These are phyloP conservation scores for Citrullus amarus DNA, from an alignment of 306 rosid species.

Conservation along the genomic window DNA sequence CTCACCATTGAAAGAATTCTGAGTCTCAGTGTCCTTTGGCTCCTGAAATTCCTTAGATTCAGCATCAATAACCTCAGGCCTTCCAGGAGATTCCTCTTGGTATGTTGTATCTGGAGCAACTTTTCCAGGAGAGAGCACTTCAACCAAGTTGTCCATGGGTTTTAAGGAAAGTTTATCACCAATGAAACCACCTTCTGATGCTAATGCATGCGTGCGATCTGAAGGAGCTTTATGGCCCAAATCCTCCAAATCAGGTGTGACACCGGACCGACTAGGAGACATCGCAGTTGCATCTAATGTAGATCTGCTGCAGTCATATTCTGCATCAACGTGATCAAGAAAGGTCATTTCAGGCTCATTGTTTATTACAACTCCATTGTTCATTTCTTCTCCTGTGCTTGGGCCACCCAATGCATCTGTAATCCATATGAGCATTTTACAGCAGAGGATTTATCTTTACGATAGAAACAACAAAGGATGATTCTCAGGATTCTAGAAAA, in stretches of 20 bases:
- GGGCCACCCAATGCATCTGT: conserved; percentile 32
- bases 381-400: conserved; percentile 41
- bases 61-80: conserved; percentile 46
- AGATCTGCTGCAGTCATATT: conserved; percentile 27
- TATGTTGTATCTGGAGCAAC: conserved; percentile 20
- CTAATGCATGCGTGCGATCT: conserved; percentile 20
- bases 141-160: conserved; percentile 27
- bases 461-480: background rate
- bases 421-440: conserved; percentile 29
- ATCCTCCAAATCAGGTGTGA: conserved; percentile 50
- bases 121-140: conserved; percentile 22
- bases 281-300: conserved; percentile 29
- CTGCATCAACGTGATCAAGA: conserved; percentile 28
- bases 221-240: conserved; percentile 36
- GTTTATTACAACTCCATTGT: conserved; percentile 42
- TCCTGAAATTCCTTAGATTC: conserved; percentile 39
- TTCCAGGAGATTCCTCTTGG: conserved; percentile 36
- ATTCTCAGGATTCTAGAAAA: conserved; percentile 13
- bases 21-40: conserved; percentile 25
- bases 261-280: conserved; percentile 52
- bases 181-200: conserved; percentile 30
- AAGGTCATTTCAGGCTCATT: conserved; percentile 24
- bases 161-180: conserved; percentile 34
- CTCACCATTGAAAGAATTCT: conserved; percentile 23
- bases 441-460: background rate